Percentiles rank a stretch among this genome's conserved stretches.
These are phyloP conservation scores for Striga asiatica DNA, from an alignment of 257 asterid species.

Conservation along the genomic window DNA sequence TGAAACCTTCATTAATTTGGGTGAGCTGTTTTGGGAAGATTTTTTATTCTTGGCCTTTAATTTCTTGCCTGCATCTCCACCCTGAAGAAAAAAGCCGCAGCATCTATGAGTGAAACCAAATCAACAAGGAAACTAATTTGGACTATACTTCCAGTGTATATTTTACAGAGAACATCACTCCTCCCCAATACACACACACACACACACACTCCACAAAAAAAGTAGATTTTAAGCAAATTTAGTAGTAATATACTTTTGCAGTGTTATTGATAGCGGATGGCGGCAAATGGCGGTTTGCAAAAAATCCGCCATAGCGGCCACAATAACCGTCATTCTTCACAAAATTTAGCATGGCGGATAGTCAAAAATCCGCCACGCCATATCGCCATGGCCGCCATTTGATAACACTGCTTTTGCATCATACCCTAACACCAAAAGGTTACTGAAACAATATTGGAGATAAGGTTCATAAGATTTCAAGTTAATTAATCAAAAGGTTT, in stretches of 20 bases:
- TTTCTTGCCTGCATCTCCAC: slow-evolving; percentile 47
- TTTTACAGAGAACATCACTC: background rate
- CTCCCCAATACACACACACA: background rate
- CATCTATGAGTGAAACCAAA: slow-evolving; percentile 15
- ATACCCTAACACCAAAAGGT: slow-evolving; percentile 5
- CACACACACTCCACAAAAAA: background rate
- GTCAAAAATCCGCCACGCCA: no score
- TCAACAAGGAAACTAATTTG: slow-evolving; percentile 5
- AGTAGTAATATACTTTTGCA: no score
- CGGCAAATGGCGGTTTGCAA: no score
- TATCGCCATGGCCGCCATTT: no score
- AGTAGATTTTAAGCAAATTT: no score
- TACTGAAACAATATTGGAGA: background rate
- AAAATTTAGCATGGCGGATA: no score
- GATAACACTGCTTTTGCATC: no score
- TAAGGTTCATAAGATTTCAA: background rate
- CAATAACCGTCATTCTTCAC: no score
- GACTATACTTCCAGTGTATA: no score
- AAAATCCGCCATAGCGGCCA: no score
- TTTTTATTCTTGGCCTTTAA: slow-evolving; percentile 37
- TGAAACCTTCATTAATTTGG: slow-evolving; percentile 40
- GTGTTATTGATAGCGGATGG: no score
- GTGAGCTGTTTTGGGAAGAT: slow-evolving; percentile 48
- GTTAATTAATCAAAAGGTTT: no score
- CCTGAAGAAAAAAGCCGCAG: slow-evolving; percentile 32